These are phyloP conservation scores for Mrakia hoshinonis DNA, from an alignment of 768 basidiomycete genomes.

Conservation along the genomic window DNA sequence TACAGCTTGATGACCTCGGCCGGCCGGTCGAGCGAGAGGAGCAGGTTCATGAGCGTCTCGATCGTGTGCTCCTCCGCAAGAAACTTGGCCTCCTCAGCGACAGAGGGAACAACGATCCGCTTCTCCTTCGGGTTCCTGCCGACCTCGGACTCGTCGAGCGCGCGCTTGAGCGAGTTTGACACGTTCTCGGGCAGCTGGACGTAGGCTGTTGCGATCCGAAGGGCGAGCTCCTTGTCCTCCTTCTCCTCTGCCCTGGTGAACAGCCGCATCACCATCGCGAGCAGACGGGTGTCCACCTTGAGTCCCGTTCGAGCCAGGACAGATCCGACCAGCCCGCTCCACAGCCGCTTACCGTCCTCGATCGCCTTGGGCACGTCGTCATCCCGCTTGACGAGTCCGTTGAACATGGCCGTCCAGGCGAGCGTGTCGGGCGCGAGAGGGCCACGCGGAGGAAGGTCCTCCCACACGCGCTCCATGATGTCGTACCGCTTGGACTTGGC, in stretches of 20 bases:
- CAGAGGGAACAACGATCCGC: background rate
- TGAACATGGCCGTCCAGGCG: conserved; percentile 5
- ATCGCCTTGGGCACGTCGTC: background rate
- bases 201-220: background rate
- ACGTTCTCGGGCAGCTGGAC: background rate
- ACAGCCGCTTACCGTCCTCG: background rate
- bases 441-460: background rate
- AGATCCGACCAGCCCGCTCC: background rate
- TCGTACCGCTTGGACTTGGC: background rate
- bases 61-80: background rate
- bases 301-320: background rate
- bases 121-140: no score
- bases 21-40: conserved; percentile 5
- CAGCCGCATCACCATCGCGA: conserved; percentile 8
- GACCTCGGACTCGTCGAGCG: background rate
- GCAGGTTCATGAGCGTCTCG: conserved; percentile 12
- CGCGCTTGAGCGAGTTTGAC: background rate
- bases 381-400: conserved; percentile 1
- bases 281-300: conserved; percentile 6
- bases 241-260: background rate
- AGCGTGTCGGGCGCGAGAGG: background rate
- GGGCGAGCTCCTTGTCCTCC: conserved; percentile 6
- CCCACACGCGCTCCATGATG: background rate
- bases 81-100: background rate
- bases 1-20: conserved; percentile 8